Evolutionary conservation across 495 filamentous ascomycete genomes (phyloP).

Genomic region (Pseudevernia furfuracea): DNA sequence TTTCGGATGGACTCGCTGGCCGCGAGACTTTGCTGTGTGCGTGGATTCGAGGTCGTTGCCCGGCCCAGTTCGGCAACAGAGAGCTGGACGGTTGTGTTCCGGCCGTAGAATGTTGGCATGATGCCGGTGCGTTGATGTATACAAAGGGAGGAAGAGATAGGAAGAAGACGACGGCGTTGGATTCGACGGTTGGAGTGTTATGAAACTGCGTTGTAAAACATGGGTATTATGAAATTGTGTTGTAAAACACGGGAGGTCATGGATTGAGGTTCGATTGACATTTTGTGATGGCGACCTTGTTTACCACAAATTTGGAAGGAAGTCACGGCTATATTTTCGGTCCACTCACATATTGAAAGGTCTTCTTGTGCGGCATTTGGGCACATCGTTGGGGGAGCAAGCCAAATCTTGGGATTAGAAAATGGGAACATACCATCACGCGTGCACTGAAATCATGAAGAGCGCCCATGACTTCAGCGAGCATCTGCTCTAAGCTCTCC

Average conservation of each 20-base stretch:
- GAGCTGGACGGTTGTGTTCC: constrained; percentile 22
- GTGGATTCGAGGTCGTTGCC: constrained; percentile 9
- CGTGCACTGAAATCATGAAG: background rate
- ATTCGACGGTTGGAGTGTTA: background rate
- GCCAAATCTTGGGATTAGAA: background rate
- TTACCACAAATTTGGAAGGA: background rate
- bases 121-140: background rate
- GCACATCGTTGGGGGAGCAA: background rate
- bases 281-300: background rate
- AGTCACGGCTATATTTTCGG: background rate
- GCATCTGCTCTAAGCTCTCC: background rate
- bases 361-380: background rate
- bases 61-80: constrained; percentile 25
- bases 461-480: background rate
- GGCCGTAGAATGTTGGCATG: constrained; percentile 29
- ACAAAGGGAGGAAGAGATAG: background rate
- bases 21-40: background rate
- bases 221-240: background rate
- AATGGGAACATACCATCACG: background rate
- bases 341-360: background rate
- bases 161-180: background rate
- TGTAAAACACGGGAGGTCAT: background rate
- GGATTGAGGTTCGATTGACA: background rate
- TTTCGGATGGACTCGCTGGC: background rate
- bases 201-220: background rate